These are phyloP conservation scores for Colletotrichum sidae DNA, from an alignment of 2,329 filamentous ascomycete species.

Conservation along the genomic window DNA sequence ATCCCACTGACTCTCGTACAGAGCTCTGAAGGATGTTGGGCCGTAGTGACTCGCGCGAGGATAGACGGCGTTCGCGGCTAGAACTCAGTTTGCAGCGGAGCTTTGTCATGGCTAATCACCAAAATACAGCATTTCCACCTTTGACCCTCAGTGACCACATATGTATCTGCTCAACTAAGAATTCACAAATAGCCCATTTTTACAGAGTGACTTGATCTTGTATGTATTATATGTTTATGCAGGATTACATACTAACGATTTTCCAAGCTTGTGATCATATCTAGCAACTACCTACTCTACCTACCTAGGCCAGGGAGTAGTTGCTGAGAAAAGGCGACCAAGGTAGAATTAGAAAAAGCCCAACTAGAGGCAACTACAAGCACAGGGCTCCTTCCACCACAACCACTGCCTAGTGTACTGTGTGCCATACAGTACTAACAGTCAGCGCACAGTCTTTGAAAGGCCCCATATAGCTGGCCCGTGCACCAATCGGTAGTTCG, in stretches of 20 bases:
- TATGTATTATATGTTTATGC: not conserved
- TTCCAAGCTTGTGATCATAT: not conserved
- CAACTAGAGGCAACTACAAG: not conserved
- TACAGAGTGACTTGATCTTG: too few species aligned
- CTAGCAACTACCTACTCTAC: too few species aligned
- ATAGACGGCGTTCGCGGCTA: not conserved
- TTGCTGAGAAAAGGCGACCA: too few species aligned
- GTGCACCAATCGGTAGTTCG: slow-evolving; percentile 33
- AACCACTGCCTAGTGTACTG: not conserved
- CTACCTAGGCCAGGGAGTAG: not conserved
- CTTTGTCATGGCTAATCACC: not conserved
- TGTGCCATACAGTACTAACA: not conserved
- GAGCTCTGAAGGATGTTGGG: slow-evolving; percentile 24
- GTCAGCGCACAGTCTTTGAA: not conserved
- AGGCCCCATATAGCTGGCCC: slow-evolving; percentile 17
- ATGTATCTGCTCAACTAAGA: not conserved
- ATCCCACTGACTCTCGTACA: slow-evolving; percentile 6
- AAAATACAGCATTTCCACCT: not conserved
- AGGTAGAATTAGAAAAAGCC: not conserved
- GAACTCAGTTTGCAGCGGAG: not conserved
- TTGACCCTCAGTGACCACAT: not conserved
- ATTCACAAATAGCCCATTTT: too few species aligned
- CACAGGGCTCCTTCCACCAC: not conserved
- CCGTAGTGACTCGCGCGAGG: not conserved
- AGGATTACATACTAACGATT: not conserved